A percentile compares a stretch with the other conserved stretches of the same genome.
Conservation (phyloP, 1,284 basidiomycete species). For the Ceratorhiza oryzae-sativae region DNA sequence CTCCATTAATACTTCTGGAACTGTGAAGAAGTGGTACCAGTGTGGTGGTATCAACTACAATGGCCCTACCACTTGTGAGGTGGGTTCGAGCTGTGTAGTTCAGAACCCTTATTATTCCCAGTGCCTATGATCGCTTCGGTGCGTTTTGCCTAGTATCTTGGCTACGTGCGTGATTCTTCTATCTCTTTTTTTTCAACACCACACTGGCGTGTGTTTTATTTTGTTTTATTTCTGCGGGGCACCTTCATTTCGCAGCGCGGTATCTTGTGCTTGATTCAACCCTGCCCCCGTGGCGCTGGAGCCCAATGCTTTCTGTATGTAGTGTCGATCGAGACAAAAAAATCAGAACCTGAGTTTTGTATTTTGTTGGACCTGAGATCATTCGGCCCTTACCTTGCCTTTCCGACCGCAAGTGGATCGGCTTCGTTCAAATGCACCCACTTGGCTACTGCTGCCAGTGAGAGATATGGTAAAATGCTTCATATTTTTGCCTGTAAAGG, state of each 20-base stretch:
- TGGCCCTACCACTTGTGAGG: slow-evolving; percentile 30
- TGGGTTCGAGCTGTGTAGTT: slow-evolving; percentile 27
- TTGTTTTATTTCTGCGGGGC: neutral
- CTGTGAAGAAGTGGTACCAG: slow-evolving; percentile 22
- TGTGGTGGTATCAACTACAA: slow-evolving; percentile 36
- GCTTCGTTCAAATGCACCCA: too few species aligned
- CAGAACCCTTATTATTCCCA: slow-evolving; percentile 40
- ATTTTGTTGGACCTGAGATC: too few species aligned
- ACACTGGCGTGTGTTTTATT: slow-evolving; percentile 1
- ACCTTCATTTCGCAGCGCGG: slow-evolving; percentile 14
- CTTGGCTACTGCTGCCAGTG: too few species aligned
- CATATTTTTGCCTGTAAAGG: too few species aligned
- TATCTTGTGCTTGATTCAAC: neutral
- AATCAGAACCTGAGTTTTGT: slow-evolving; percentile 25
- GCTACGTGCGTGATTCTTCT: neutral
- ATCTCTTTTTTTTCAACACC: neutral
- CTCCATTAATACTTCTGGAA: neutral
- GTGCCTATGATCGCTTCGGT: slow-evolving; percentile 23
- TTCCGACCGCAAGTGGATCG: too few species aligned
- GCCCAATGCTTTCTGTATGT: slow-evolving; percentile 16
- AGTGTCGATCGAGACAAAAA: slow-evolving; percentile 23
- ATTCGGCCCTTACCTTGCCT: too few species aligned
- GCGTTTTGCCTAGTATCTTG: neutral
- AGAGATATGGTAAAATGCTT: too few species aligned
- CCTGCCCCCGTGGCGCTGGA: slow-evolving; percentile 2